Base-by-base conservation (phyloP, 352 stramenopile species). In the Phytophthora agathidicida region DNA sequence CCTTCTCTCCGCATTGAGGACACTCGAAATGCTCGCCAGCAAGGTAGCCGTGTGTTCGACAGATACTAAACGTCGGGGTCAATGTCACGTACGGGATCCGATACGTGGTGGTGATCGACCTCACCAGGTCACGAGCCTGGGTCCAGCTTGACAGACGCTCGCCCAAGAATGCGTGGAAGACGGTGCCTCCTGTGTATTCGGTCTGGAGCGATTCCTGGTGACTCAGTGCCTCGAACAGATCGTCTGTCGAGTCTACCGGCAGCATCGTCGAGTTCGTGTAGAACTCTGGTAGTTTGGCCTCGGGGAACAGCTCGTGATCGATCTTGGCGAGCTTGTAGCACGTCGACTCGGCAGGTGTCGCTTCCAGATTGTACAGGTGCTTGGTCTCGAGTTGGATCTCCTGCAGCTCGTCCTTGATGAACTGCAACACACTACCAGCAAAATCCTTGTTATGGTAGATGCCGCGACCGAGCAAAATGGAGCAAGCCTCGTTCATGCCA, bases 211-310 rank as follows among this genome's bases (percentile, higher is more conserved):
- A 71, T 61, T 71, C 62, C 31, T 71, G 62, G 48, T 71, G 56
- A 7, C 9, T 57, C 32, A 71, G 14, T 2, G 62, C 62, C 24
- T 71, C 56, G 14, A 71, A 67, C 56, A 71, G 24, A 33, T 71
- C 62, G 48, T 63, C 62, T 0, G 62, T 71, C 11, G 62, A 54
- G 49, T 71, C 62, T 5, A 71, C 62, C 20, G 62, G 62, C 35
- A 71, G 49, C 62, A 71, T 71, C 14, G 62, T 71, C 7, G 62
- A 71, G 42, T 71, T 71, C 5, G 62, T 71, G 56, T 71, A 71
- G 30, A 71, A 63, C 26, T 71, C 62, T 5, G 62, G 62, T 2
- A 71, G 30, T 1, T 66, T 57, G 19, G 42, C 48, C 2, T 54
- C 27, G 3, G 55, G 49, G 31, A 71, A 71, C 35, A 71, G 24